phyloP scores from a whole-genome alignment of 495 filamentous ascomycete species.

The Hypoxylon perforatum region DNA sequence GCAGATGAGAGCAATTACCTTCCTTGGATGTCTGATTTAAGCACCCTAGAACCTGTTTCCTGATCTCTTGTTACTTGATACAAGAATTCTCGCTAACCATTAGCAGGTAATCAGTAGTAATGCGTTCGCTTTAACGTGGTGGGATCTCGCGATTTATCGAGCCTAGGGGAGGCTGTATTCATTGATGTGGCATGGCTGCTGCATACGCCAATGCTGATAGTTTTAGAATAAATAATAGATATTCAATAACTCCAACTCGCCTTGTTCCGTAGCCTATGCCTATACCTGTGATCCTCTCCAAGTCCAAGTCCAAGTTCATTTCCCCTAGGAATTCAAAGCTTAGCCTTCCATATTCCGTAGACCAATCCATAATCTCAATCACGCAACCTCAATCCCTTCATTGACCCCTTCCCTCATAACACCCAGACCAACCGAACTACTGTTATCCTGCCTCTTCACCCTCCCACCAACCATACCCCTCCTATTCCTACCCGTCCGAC shows the following conservation, averaged over 20 bases:
- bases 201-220: too few species aligned
- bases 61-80: neutral
- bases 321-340: too few species aligned
- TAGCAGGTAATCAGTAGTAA: neutral
- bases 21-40: slow-evolving; percentile 75
- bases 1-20: slow-evolving; percentile 66
- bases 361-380: slow-evolving; percentile 7
- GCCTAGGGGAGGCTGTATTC: too few species aligned
- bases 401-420: slow-evolving; percentile 38
- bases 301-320: too few species aligned
- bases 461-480: slow-evolving; percentile 79
- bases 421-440: slow-evolving; percentile 19
- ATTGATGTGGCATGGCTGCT: too few species aligned
- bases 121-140: neutral
- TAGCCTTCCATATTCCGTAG: neutral
- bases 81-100: slow-evolving; percentile 13
- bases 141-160: neutral
- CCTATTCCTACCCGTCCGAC: slow-evolving; percentile 87
- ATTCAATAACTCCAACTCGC: neutral
- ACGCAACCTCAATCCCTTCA: slow-evolving; percentile 42
- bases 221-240: neutral
- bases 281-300: neutral
- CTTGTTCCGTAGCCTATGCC: neutral
- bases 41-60: slow-evolving; percentile 27
- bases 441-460: slow-evolving; percentile 49